Evolutionary conservation across 1,284 basidiomycete species (phyloP).

Genomic region (Uromyces viciae-fabae): DNA sequence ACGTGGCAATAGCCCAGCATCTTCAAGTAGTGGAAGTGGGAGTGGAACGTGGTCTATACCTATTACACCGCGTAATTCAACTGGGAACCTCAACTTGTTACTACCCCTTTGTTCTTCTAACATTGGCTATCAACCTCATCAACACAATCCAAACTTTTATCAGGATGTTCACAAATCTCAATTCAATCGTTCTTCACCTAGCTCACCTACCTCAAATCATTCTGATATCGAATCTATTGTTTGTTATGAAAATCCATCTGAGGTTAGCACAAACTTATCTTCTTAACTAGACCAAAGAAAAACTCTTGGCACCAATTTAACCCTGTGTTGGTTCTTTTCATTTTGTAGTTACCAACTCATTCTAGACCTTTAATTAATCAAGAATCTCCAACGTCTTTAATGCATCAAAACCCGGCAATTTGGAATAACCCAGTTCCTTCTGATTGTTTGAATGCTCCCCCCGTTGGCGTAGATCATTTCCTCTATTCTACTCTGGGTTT

Average conservation of each 20-base stretch:
- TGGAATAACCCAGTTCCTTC: too few species aligned
- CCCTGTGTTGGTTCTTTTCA: background rate
- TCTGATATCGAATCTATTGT: background rate
- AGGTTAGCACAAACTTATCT: background rate
- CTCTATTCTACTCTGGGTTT: background rate
- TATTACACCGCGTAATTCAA: constrained; percentile 30
- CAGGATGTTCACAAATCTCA: background rate
- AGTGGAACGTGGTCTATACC: constrained; percentile 17
- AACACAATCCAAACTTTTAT: background rate
- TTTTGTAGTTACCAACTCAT: too few species aligned
- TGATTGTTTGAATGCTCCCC: too few species aligned
- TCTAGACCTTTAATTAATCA: background rate
- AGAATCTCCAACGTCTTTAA: background rate
- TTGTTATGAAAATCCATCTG: background rate
- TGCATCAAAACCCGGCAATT: background rate
- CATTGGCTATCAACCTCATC: background rate
- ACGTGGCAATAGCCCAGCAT: constrained; percentile 22
- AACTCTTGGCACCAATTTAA: background rate
- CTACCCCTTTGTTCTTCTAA: background rate
- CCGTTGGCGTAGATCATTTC: constrained; percentile 13
- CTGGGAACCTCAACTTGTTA: background rate
- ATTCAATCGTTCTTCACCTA: background rate
- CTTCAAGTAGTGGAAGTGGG: constrained; percentile 3
- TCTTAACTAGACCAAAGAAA: background rate
- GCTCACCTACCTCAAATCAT: background rate